A percentile compares a stretch with the other conserved stretches of the same genome.
phyloP scores from a whole-genome alignment of 306 rosid species.

The Fragaria vesca region DNA sequence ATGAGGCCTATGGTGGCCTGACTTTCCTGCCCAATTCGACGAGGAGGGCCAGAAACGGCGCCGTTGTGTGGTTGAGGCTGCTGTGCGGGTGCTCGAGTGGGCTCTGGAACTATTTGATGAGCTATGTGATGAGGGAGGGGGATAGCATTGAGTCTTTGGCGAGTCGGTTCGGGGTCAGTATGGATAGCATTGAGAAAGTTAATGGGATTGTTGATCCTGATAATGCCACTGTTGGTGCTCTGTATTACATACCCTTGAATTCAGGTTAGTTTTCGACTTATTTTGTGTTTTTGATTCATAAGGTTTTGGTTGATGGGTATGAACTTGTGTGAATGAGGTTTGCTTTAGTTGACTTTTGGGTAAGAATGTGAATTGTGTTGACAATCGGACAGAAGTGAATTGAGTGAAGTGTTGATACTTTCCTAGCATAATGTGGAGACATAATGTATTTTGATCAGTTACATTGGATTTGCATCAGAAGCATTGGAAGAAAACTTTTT shows the following conservation, averaged over 20 bases:
- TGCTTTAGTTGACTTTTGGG: neutral
- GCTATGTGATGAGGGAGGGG: slow-evolving; percentile 88
- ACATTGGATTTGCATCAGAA: neutral
- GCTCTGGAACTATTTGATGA: slow-evolving; percentile 85
- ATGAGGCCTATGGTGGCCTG: slow-evolving; percentile 78
- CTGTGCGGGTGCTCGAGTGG: slow-evolving; percentile 92
- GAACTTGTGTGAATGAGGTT: slow-evolving; percentile 5
- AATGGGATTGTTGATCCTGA: slow-evolving; percentile 76
- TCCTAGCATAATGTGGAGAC: neutral
- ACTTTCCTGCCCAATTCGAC: slow-evolving; percentile 57
- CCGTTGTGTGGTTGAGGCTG: slow-evolving; percentile 76
- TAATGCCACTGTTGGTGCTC: slow-evolving; percentile 80
- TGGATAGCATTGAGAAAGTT: slow-evolving; percentile 83
- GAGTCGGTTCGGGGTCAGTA: slow-evolving; percentile 91
- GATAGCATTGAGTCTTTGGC: slow-evolving; percentile 78
- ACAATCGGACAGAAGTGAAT: neutral
- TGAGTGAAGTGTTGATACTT: neutral
- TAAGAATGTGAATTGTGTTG: neutral
- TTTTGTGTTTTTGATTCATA: neutral
- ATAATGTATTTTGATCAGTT: neutral
- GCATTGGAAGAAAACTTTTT: neutral
- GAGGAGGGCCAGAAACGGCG: slow-evolving; percentile 59
- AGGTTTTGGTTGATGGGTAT: neutral
- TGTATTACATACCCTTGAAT: slow-evolving; percentile 84
- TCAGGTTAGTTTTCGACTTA: slow-evolving; percentile 61